Evolutionary conservation across 495 filamentous ascomycete genomes (phyloP).

Genomic region (Xylaria nigripes): DNA sequence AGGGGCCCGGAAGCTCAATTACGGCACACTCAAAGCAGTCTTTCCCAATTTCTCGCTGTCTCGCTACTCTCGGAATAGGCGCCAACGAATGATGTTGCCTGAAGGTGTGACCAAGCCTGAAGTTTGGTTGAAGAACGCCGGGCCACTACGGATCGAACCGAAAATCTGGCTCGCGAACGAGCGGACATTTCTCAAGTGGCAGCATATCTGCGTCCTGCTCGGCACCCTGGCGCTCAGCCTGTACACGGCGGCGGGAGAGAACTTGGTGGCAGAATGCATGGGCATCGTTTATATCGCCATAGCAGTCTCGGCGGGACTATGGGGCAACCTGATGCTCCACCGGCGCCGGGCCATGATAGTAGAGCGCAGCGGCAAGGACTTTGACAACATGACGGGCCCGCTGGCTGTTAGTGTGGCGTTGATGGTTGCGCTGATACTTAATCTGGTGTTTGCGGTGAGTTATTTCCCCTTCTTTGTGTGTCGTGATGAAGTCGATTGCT

Average conservation of each 20-base stretch:
- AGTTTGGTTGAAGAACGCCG: constrained; percentile 84
- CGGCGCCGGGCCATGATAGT: constrained; percentile 69
- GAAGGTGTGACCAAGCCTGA: constrained; percentile 78
- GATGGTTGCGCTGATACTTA: constrained; percentile 68
- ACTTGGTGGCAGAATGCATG: constrained; percentile 62
- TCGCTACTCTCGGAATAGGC: constrained; percentile 55
- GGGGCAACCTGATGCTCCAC: constrained; percentile 82
- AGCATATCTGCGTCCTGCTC: constrained; percentile 81
- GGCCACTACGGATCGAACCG: constrained; percentile 81
- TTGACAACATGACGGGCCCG: constrained; percentile 81
- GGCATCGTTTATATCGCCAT: constrained; percentile 75
- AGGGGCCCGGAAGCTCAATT: constrained; percentile 20
- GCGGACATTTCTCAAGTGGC: constrained; percentile 95
- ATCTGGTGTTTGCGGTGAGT: constrained; percentile 74
- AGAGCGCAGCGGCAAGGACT: constrained; percentile 78
- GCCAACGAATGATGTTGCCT: constrained; percentile 46
- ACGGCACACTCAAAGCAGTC: constrained; percentile 46
- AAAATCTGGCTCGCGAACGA: constrained; percentile 99
- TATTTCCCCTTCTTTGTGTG: neutral
- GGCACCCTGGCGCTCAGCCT: constrained; percentile 73
- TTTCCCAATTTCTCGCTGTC: constrained; percentile 69
- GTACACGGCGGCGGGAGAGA: constrained; percentile 77
- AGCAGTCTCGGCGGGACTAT: constrained; percentile 71
- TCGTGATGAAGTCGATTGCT: neutral
- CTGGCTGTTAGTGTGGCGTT: constrained; percentile 74